These are phyloP conservation scores for Cutaneotrichosporon dermatis DNA, from an alignment of 1,284 basidiomycete species.

Conservation along the genomic window DNA sequence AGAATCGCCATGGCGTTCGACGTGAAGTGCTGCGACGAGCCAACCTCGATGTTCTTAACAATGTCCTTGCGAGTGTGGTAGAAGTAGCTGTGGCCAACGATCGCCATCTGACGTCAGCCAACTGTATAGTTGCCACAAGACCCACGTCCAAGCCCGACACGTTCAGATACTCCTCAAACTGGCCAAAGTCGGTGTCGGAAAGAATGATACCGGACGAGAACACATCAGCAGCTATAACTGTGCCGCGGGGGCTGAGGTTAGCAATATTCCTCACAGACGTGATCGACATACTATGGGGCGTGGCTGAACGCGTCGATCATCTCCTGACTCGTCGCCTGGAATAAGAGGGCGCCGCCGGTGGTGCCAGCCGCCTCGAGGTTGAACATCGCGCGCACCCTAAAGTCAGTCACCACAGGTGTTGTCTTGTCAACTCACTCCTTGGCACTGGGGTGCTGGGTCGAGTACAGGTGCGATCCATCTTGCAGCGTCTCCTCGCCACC, in stretches of 20 bases:
- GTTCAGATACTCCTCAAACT: conserved; percentile 87
- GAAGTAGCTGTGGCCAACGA: conserved; percentile 82
- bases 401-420: background rate
- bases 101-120: conserved; percentile 65
- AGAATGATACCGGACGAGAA: conserved; percentile 89
- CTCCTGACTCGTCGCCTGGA: conserved; percentile 90
- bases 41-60: conserved; percentile 31
- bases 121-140: conserved; percentile 1
- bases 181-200: conserved; percentile 89
- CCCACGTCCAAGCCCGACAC: conserved; percentile 77
- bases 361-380: conserved; percentile 68
- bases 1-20: conserved; percentile 83
- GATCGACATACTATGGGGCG: conserved; percentile 60
- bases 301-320: conserved; percentile 89
- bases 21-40: conserved; percentile 71
- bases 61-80: conserved; percentile 70
- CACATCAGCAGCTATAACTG: conserved; percentile 86
- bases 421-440: conserved; percentile 55
- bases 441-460: conserved; percentile 75
- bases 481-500: conserved; percentile 82
- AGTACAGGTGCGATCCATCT: conserved; percentile 88
- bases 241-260: conserved; percentile 69
- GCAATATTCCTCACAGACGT: background rate
- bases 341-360: conserved; percentile 81
- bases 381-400: conserved; percentile 68